Base-by-base conservation (phyloP, 1,284 basidiomycete genomes). In the Ustilago nuda region DNA sequence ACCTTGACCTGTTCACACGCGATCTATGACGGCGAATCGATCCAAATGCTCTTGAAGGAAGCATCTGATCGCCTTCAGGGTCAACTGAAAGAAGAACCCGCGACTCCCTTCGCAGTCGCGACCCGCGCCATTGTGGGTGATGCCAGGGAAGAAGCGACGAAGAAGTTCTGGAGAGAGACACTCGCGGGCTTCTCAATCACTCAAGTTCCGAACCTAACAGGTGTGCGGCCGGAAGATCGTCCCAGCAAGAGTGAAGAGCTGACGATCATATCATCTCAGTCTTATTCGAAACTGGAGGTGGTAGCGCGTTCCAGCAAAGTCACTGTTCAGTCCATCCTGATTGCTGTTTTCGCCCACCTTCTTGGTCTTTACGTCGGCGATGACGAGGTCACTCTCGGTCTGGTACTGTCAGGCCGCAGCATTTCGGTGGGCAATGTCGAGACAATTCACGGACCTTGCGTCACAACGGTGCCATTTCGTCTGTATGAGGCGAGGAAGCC, bases 1-100 rank as follows among this genome's bases (percentile, higher is more conserved):
- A 72, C 66, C 6, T 57, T 78, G 12, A 77, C 78, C 3, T 65
- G 76, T 56, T 82, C 68, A 4, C 83, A 85, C 50, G 82, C 82
- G 9, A 62, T 85, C 37, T 85, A 83, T 60, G 83, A 85, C 52
- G 83, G 82, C 1, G 79, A 72, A 8, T 82, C 82, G 32, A 66
- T 84, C 51, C 63, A 66, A 17, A 54, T 75, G 63, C 63, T 82
- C 6, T 52, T 72, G 12, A 46, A 50, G 11, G 76, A 79, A 43
- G 77, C 72, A 3, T 66, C 72, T 1, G 66, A 66, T 8, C 46
- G 52, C 6, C 66, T 67, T 30, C 17, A 15, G 2, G 57, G 62
- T 27, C 54, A 51, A 17, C 27, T 37, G 4, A 11, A 32, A 17
- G 33, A 53, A 15, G 32, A 4, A 48, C 11, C 46, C 19, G 61